Evolutionary conservation across 2,329 filamentous ascomycete genomes (phyloP), one percentile per base, ranked within the genome.

Genomic region (Lizonia empirigonia): DNA sequence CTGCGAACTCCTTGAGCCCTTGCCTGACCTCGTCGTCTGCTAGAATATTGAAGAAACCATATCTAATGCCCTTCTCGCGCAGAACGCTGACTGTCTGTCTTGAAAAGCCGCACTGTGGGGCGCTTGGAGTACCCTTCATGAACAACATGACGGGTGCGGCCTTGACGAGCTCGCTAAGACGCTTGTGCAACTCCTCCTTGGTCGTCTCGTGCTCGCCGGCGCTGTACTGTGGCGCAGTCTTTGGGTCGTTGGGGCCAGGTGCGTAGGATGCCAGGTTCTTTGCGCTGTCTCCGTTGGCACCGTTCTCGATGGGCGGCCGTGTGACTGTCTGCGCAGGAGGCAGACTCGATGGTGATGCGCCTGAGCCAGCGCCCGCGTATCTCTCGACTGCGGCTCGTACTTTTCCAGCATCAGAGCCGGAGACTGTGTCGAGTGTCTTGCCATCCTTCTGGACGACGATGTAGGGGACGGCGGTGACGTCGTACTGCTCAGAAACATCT

Each of bases 21-120:
- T 97, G 93, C 55, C 94, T 84, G 38, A 99, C 94, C 74, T 97
- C 93, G 68, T 99, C 93, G 72, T 99, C 94, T 58, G 94, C 94
- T 64, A 99, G 77, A 59, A 99, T 99, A 72, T 99, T 97, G 81
- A 99, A 99, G 80, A 99, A 99, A 16, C 94, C 94, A 73, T 97
- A 99, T 72, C 96, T 91, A 54, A 99, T 89, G 40, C 88, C 88
- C 70, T 91, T 87, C 76, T 97, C 93, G 44, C 94, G 84, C 65
- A 99, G 77, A 37, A 99, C 84, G 20, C 80, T 86, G 34, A 99
- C 94, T 35, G 96, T 78, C 77, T 97, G 91, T 62, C 93, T 81
- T 61, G 90, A 96, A 77, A 99, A 99, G 2, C 94, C 91, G 68
- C 92, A 96, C 74, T 96, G 89, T 1, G 91, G 91, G 24, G 85